phyloP scores from a whole-genome alignment of 2,329 filamentous ascomycete genomes.

The Botryotinia globosa region DNA sequence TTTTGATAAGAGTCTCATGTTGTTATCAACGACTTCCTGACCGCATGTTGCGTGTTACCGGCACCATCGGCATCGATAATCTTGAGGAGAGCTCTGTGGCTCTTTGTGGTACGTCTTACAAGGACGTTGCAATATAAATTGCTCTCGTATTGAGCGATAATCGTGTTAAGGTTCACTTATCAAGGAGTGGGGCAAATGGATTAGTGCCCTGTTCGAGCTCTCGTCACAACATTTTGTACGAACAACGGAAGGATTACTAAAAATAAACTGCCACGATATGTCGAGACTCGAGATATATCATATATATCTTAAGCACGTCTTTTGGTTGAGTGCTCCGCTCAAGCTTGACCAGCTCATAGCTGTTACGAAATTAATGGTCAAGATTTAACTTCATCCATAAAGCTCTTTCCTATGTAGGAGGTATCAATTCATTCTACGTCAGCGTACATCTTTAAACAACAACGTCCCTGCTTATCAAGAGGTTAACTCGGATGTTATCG shows the following conservation, averaged over 20 bases:
- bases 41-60: not conserved
- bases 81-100: not conserved
- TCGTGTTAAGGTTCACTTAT: not conserved
- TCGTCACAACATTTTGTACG: not conserved
- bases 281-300: too few relatives aligned
- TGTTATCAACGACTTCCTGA: not conserved
- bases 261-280: not conserved
- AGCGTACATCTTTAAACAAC: not conserved
- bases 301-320: conserved; percentile 5
- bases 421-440: conserved; percentile 12
- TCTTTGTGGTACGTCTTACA: not conserved
- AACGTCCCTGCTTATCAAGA: conserved; percentile 7
- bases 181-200: not conserved
- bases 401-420: conserved; percentile 15
- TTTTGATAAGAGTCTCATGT: not conserved
- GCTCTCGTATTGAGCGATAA: not conserved
- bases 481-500: not conserved
- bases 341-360: conserved; percentile 8
- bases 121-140: not conserved
- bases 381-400: not conserved
- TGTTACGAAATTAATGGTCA: not conserved
- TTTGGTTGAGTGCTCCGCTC: not conserved
- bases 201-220: not conserved
- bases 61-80: not conserved
- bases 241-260: not conserved